Conservation (phyloP, 2,329 filamentous ascomycete genomes). For the Exophiala spinifera region DNA sequence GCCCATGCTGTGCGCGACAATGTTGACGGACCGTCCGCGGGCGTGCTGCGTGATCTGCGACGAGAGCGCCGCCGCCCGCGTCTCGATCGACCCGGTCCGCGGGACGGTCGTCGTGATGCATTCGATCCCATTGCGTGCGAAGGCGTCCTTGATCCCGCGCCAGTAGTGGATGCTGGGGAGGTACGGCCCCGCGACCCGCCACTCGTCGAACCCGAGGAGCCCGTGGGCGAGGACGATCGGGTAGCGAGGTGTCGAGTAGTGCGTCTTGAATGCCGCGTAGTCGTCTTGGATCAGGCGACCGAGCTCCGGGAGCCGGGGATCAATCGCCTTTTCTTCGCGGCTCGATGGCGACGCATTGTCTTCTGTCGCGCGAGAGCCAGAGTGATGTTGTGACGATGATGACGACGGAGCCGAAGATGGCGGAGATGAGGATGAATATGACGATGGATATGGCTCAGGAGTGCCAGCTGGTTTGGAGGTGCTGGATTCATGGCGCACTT, state of each 20-base stretch:
- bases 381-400: neutral
- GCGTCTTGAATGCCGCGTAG: constrained; percentile 56
- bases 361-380: neutral
- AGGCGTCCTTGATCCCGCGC: constrained; percentile 60
- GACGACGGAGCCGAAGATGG: no score
- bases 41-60: constrained; percentile 53
- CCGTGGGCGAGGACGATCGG: constrained; percentile 63
- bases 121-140: constrained; percentile 55
- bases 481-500: neutral
- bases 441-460: no score
- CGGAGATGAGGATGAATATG: no score
- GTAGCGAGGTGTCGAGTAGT: constrained; percentile 58
- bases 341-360: constrained; percentile 6
- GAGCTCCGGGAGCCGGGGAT: constrained; percentile 35
- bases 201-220: constrained; percentile 63
- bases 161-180: constrained; percentile 62
- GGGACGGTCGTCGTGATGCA: constrained; percentile 62
- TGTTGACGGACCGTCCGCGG: constrained; percentile 59
- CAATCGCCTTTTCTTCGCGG: constrained; percentile 14
- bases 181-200: constrained; percentile 52
- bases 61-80: constrained; percentile 53
- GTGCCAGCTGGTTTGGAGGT: neutral
- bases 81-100: constrained; percentile 58
- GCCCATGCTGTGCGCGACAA: constrained; percentile 60
- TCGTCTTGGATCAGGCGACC: constrained; percentile 58